These are phyloP conservation scores for Epithemia pelagica DNA, from an alignment of 108 stramenopile species.

Conservation along the genomic window DNA sequence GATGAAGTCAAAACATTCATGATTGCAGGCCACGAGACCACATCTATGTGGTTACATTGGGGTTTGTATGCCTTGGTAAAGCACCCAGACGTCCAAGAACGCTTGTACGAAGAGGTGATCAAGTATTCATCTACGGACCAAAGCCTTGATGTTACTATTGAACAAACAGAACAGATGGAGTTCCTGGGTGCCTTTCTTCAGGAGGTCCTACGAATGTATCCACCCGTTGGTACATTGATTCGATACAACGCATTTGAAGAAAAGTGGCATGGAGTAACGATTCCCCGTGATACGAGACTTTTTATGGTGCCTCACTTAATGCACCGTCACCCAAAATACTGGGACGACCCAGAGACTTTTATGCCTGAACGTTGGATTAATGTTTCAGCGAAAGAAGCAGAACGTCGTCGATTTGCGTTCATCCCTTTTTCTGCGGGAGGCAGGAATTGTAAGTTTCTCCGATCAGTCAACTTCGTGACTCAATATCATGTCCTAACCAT, in stretches of 20 bases:
- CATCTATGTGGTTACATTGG: constrained; percentile 46
- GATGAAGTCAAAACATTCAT: constrained; percentile 58
- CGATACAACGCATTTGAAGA: constrained; percentile 19
- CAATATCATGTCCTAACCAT: no score
- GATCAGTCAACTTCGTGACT: no score
- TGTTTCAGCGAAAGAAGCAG: constrained; percentile 7
- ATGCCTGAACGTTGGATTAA: constrained; percentile 54
- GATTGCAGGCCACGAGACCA: constrained; percentile 66
- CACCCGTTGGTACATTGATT: constrained; percentile 39
- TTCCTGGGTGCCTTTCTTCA: constrained; percentile 54
- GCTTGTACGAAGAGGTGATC: constrained; percentile 38
- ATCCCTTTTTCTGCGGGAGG: constrained; percentile 55
- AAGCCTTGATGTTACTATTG: constrained; percentile 27
- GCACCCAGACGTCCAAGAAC: constrained; percentile 43
- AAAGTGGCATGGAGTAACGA: constrained; percentile 26
- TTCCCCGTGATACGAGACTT: constrained; percentile 38
- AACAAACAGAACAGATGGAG: constrained; percentile 40
- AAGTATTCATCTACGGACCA: constrained; percentile 12
- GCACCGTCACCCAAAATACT: constrained; percentile 49
- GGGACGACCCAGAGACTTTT: constrained; percentile 54
- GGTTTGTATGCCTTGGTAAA: constrained; percentile 38
- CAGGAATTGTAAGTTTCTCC: constrained; percentile 35
- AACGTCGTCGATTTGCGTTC: constrained; percentile 35
- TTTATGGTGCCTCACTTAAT: constrained; percentile 38
- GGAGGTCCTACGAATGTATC: constrained; percentile 55